Evolutionary conservation across 2,329 filamentous ascomycete species (phyloP).

Genomic region (Juglanconis sp.): DNA sequence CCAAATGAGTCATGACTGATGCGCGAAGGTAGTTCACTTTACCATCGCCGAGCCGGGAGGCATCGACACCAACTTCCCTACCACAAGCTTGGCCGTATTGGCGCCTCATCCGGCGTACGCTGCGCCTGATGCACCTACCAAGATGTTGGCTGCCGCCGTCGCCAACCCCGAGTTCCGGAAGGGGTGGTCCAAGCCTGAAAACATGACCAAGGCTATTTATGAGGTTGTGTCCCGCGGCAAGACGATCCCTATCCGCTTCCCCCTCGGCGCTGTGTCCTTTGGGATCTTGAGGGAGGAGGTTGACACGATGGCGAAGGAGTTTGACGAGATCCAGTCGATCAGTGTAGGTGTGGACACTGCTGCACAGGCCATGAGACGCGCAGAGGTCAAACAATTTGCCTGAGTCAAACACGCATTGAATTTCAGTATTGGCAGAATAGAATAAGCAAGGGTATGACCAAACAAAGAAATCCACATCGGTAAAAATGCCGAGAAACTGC

Average conservation of each 20-base stretch:
- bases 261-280: constrained; percentile 38
- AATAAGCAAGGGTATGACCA: not conserved
- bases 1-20: not conserved
- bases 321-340: constrained; percentile 33
- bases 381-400: not conserved
- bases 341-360: constrained; percentile 24
- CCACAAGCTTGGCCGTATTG: constrained; percentile 28
- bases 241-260: constrained; percentile 38
- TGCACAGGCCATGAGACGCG: not conserved
- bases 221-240: constrained; percentile 30
- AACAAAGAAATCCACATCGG: not conserved
- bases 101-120: constrained; percentile 39
- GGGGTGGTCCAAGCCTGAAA: constrained; percentile 31
- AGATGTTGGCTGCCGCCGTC: constrained; percentile 29
- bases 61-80: constrained; percentile 34
- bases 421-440: not conserved
- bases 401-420: not conserved
- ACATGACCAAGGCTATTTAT: constrained; percentile 35
- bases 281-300: constrained; percentile 30
- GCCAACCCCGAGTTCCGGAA: constrained; percentile 22
- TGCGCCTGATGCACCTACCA: constrained; percentile 29
- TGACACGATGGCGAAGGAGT: constrained; percentile 27
- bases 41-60: constrained; percentile 40
- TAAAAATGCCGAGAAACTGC: not conserved
- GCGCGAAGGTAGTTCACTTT: constrained; percentile 32